Evolutionary conservation across 2,329 filamentous ascomycete genomes (phyloP).

Genomic region (Talaromyces sp.): DNA sequence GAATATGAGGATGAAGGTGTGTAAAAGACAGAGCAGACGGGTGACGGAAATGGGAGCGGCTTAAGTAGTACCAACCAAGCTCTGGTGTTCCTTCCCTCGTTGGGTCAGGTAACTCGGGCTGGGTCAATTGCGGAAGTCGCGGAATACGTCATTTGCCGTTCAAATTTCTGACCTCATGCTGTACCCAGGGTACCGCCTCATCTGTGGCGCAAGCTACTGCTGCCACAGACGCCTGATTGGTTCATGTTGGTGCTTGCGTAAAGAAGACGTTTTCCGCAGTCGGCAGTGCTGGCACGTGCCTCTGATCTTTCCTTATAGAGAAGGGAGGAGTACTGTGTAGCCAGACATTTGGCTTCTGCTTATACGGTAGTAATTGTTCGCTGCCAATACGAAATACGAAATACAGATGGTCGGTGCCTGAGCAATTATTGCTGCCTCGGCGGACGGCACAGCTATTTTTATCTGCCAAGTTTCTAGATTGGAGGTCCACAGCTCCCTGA

Average conservation of each 20-base stretch:
- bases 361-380: too few species aligned
- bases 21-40: background rate
- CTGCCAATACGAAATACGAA: background rate
- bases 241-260: background rate
- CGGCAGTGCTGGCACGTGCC: constrained; percentile 1
- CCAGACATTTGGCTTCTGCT: too few species aligned
- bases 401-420: background rate
- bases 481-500: background rate
- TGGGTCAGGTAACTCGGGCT: background rate
- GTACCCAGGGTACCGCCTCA: constrained; percentile 16
- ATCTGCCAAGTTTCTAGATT: background rate
- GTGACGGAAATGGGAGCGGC: background rate
- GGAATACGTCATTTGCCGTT: constrained; percentile 14
- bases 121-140: constrained; percentile 11
- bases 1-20: background rate
- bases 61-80: constrained; percentile 3
- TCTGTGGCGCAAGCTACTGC: constrained; percentile 10
- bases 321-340: too few species aligned
- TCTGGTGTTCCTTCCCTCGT: background rate
- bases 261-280: constrained; percentile 14
- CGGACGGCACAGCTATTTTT: background rate
- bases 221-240: constrained; percentile 6
- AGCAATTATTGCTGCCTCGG: background rate
- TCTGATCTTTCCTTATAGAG: background rate
- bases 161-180: background rate